Conservation (phyloP, 768 basidiomycete species). For the Tubosaeta sp. region DNA sequence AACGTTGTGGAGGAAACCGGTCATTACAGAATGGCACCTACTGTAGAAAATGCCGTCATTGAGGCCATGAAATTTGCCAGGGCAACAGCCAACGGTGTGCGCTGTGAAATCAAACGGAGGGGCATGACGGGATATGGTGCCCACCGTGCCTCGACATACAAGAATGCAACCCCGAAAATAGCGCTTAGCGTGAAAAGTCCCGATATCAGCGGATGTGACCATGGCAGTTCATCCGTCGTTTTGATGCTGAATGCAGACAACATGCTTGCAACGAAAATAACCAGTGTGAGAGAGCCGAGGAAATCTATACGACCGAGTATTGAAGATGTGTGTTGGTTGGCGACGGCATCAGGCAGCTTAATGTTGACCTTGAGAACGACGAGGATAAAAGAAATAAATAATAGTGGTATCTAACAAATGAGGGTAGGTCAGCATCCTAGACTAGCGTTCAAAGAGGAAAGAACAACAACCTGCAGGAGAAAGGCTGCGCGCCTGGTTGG, state of each 20-base stretch:
- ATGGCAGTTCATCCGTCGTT: slow-evolving; percentile 71
- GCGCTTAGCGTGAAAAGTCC: slow-evolving; percentile 58
- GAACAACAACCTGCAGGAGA: slow-evolving; percentile 68
- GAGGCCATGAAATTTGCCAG: slow-evolving; percentile 75
- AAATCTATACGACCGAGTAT: slow-evolving; percentile 82
- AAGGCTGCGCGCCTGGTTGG: slow-evolving; percentile 75
- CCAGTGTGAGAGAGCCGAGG: slow-evolving; percentile 78
- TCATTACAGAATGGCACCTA: slow-evolving; percentile 25
- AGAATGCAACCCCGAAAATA: slow-evolving; percentile 55
- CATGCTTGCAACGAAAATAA: slow-evolving; percentile 61
- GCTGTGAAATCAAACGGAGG: slow-evolving; percentile 64
- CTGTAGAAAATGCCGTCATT: slow-evolving; percentile 78
- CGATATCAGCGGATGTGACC: slow-evolving; percentile 69
- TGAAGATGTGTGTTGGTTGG: slow-evolving; percentile 52
- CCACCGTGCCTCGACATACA: slow-evolving; percentile 74
- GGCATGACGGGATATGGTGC: slow-evolving; percentile 91
- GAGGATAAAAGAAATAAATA: slow-evolving; percentile 65
- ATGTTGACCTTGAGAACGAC: slow-evolving; percentile 79
- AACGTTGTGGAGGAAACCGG: slow-evolving; percentile 1
- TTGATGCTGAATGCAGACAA: slow-evolving; percentile 77
- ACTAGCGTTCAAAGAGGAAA: background rate
- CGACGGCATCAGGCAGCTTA: slow-evolving; percentile 60
- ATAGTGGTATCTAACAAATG: slow-evolving; percentile 61
- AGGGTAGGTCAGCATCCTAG: slow-evolving; percentile 11
- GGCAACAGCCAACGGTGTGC: slow-evolving; percentile 80